phyloP scores from a whole-genome alignment of 306 rosid genomes.

The Prunus mira region DNA sequence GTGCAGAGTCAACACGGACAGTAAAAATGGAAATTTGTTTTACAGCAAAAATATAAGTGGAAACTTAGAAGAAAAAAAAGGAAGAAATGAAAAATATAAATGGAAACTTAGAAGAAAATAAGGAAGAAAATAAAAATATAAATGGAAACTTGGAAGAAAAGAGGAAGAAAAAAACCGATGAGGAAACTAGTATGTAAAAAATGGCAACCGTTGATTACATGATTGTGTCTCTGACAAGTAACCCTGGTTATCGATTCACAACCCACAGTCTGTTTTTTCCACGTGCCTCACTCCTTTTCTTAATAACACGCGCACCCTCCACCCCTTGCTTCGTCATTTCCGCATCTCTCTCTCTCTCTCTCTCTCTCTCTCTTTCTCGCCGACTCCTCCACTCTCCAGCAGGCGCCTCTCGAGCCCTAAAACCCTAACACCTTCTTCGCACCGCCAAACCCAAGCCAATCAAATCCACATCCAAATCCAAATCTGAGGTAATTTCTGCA shows the following conservation, averaged over 20 bases:
- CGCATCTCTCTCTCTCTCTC: constrained; percentile 2
- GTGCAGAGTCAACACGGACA: not conserved
- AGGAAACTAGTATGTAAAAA: not conserved
- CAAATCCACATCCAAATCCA: not conserved
- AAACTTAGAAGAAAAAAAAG: too few relatives aligned
- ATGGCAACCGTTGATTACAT: not conserved
- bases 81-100: not conserved
- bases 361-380: constrained; percentile 16
- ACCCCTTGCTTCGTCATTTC: constrained; percentile 15
- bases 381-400: constrained; percentile 20
- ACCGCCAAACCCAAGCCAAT: not conserved
- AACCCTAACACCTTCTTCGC: constrained; percentile 10
- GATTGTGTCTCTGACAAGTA: constrained; percentile 13
- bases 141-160: not conserved
- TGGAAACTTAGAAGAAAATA: not conserved
- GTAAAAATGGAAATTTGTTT: not conserved
- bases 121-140: not conserved
- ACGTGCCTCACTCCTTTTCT: constrained; percentile 4
- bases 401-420: constrained; percentile 12
- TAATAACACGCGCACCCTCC: constrained; percentile 19
- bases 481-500: constrained; percentile 17
- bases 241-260: not conserved
- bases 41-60: not conserved
- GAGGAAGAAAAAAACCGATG: too few relatives aligned
- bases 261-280: constrained; percentile 1